Base-by-base conservation (phyloP, 768 basidiomycete genomes). In the Cantharellus anzutake region DNA sequence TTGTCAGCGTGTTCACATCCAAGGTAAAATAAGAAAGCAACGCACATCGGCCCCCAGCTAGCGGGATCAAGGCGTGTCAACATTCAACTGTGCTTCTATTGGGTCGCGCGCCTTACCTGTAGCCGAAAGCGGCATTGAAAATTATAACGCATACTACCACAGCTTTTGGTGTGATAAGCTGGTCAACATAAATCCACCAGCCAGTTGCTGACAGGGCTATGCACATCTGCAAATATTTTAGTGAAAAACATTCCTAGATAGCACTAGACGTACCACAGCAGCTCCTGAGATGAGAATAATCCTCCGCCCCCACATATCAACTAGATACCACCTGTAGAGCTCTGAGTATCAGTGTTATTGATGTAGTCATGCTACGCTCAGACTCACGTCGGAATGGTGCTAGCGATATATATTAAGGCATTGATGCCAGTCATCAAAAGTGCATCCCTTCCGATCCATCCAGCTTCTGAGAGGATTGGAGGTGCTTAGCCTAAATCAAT, bases 371-470 rank as follows among this genome's bases (percentile, higher is more conserved):
- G n/a, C 57, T 5, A 14, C 44, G 57, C 38, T n/a, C 70, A 60
- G 2, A 67, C 84, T 61, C 63, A 90, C 84, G 91, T 84, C 3
- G 88, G 88, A 44, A 93, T 70, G 3, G 89, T 87, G 66, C 82
- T 84, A 7, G 85, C 71, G 34, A 88, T 66, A 64, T 90, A 90
- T 62, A 90, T 83, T 59, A 86, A 74, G 4, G 84, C 80, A 66
- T 96, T 97, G 67, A 96, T 86, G 1, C 92, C 93, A 7, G 92
- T 89, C 93, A 97, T 97, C 35, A 97, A 75, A 62, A 97, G 80
- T 7, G 93, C 93, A 66, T 93, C 81, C 44, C 93, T 78, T 11
- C 93, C 93, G 58, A 92, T 76, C 91, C 92, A 97, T 60, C 93
- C 93, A 58, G 93, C 93, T 76, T 84, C 89, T 92, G 68, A 40